Conservation (phyloP, 768 basidiomycete species). For the Boletus sp. region DNA sequence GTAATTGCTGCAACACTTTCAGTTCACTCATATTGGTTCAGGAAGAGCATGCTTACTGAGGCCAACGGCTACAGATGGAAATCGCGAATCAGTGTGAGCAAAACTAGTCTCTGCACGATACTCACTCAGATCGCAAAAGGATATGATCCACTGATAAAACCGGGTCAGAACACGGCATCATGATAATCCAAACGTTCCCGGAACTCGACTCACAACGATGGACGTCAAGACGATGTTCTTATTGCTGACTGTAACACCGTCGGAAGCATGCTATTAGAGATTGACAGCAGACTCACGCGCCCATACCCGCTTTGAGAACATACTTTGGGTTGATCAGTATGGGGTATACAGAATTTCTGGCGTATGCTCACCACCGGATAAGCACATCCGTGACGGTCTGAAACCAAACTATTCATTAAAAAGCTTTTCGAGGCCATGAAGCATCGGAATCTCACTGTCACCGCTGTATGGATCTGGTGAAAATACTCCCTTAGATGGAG, state of each 20-base stretch:
- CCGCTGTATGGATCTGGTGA: constrained; percentile 49
- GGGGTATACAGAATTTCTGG: background rate
- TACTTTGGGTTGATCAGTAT: constrained; percentile 21
- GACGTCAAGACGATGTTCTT: constrained; percentile 40
- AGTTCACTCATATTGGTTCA: background rate
- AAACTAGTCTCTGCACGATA: background rate
- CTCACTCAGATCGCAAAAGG: constrained; percentile 47
- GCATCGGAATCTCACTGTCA: constrained; percentile 41
- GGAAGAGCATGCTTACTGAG: constrained; percentile 3
- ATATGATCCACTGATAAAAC: constrained; percentile 33
- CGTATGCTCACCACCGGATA: constrained; percentile 36
- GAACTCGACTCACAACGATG: constrained; percentile 42
- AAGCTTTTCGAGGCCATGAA: background rate
- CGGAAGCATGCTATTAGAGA: background rate
- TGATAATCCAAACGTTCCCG: background rate
- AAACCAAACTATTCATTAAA: background rate
- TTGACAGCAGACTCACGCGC: constrained; percentile 36
- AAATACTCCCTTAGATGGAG: background rate
- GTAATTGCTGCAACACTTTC: constrained; percentile 42
- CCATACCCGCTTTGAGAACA: constrained; percentile 52
- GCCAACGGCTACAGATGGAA: constrained; percentile 4
- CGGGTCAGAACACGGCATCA: constrained; percentile 1
- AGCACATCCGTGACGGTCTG: constrained; percentile 50
- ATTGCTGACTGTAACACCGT: constrained; percentile 41
- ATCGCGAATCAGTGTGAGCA: background rate